Conservation (phyloP, 495 filamentous ascomycete species). For the Penicillium coprophilum region DNA sequence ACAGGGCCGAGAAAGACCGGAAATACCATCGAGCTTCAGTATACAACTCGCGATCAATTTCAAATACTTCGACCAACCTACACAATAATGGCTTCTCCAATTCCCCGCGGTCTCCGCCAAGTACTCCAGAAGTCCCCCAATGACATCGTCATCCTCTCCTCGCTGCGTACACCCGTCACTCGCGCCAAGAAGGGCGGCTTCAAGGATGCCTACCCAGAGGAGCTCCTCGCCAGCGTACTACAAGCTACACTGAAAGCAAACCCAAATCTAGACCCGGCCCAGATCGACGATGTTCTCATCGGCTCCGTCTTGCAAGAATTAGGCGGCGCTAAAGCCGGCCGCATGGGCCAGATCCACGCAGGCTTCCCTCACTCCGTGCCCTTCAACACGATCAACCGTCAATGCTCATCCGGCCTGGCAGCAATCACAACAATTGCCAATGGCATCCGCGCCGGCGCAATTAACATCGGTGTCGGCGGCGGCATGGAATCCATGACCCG, state of each 20-base stretch:
- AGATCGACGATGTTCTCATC: constrained; percentile 77
- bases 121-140: constrained; percentile 77
- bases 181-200: constrained; percentile 81
- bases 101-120: constrained; percentile 66
- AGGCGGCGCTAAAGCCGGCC: constrained; percentile 84
- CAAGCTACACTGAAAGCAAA: constrained; percentile 74
- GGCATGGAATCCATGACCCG: constrained; percentile 94
- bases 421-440: constrained; percentile 70
- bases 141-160: constrained; percentile 86
- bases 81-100: constrained; percentile 52
- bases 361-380: constrained; percentile 72
- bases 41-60: constrained; percentile 2
- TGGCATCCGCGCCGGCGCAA: constrained; percentile 67
- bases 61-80: constrained; percentile 5
- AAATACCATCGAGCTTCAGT: constrained; percentile 5
- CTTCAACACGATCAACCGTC: constrained; percentile 84
- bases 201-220: constrained; percentile 86
- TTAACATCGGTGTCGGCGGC: constrained; percentile 78
- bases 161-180: constrained; percentile 80
- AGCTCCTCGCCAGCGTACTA: constrained; percentile 80
- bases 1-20: constrained; percentile 9
- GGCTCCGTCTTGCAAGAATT: constrained; percentile 89
- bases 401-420: constrained; percentile 76
- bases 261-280: constrained; percentile 68
- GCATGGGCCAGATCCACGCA: constrained; percentile 83